phyloP scores from a whole-genome alignment of 129 eudicot species.

The Rutidosis leptorrhynchoides region DNA sequence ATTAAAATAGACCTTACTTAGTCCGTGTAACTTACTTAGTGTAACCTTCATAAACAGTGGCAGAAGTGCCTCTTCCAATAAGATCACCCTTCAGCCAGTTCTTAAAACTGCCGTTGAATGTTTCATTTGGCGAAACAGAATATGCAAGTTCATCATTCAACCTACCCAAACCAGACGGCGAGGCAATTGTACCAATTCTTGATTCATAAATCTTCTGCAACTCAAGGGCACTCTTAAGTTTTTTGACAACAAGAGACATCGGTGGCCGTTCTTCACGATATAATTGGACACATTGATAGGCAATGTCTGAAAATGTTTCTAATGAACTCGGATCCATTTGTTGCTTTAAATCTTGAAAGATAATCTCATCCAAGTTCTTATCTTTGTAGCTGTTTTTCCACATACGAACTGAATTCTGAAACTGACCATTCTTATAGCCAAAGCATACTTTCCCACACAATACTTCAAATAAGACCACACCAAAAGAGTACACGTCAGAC shows the following conservation, averaged over 20 bases:
- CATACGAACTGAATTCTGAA: neutral
- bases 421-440: neutral
- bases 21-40: too few species aligned
- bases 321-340: neutral
- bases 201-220: neutral
- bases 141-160: conserved; percentile 1
- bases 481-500: neutral
- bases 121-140: conserved; percentile 40
- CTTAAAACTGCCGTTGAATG: conserved; percentile 25
- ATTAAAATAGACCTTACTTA: too few species aligned
- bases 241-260: neutral
- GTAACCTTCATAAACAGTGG: neutral
- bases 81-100: conserved; percentile 8
- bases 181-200: conserved; percentile 9
- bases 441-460: neutral
- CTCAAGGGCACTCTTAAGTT: neutral
- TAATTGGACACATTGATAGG: neutral
- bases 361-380: neutral
- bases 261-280: neutral
- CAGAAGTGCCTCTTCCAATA: neutral
- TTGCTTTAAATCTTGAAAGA: neutral
- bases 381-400: neutral
- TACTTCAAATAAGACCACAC: neutral
- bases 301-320: neutral
- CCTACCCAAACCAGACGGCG: conserved; percentile 32